Evolutionary conservation across 805 yeast species (phyloP).

Genomic region (Saccharomyces jurei): DNA sequence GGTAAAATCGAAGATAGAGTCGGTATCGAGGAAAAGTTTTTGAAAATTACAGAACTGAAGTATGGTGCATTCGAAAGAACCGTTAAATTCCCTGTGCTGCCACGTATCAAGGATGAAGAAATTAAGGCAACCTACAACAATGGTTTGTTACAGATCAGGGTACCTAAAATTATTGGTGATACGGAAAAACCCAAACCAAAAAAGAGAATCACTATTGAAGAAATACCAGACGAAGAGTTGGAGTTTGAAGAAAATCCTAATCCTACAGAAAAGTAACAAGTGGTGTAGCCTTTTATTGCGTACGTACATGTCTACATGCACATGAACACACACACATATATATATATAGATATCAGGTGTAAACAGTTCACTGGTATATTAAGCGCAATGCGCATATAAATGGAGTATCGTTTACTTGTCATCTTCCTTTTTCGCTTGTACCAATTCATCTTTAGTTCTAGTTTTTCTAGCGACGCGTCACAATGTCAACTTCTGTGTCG

Average conservation of each 20-base stretch:
- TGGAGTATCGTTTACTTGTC: too few species aligned
- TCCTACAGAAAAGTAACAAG: slow-evolving; percentile 37
- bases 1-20: slow-evolving; percentile 40
- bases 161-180: slow-evolving; percentile 38
- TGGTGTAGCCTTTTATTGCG: too few species aligned
- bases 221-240: slow-evolving; percentile 43
- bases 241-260: slow-evolving; percentile 42
- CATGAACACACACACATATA: background rate
- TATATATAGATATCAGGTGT: background rate
- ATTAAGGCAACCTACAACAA: slow-evolving; percentile 47
- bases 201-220: slow-evolving; percentile 40
- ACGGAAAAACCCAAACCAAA: slow-evolving; percentile 33
- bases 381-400: background rate
- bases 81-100: slow-evolving; percentile 46
- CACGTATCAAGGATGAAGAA: slow-evolving; percentile 44
- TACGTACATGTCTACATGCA: background rate
- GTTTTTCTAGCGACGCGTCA: background rate
- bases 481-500: background rate
- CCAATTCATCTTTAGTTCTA: background rate
- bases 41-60: slow-evolving; percentile 46
- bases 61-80: slow-evolving; percentile 52
- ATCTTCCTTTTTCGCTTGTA: background rate
- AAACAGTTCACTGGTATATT: background rate
- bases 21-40: slow-evolving; percentile 32
- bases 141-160: slow-evolving; percentile 45